Evolutionary conservation across 2,329 filamentous ascomycete genomes (phyloP).

Genomic region (Alternaria arborescens): DNA sequence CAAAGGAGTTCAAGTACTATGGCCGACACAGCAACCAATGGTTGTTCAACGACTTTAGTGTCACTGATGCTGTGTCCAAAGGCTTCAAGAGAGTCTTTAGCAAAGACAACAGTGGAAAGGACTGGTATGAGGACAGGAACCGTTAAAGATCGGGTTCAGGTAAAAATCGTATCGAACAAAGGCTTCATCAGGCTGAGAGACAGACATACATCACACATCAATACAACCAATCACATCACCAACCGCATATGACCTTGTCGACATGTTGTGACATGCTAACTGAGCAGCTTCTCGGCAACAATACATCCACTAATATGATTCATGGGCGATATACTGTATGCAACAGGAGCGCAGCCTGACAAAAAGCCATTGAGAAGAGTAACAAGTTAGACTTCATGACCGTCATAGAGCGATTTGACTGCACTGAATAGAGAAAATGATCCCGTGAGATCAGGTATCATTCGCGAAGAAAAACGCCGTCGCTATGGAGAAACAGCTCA

Average conservation of each 20-base stretch:
- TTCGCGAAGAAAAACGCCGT: slow-evolving; percentile 15
- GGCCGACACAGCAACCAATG: slow-evolving; percentile 50
- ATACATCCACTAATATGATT: neutral
- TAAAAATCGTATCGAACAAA: neutral
- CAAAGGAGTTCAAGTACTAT: slow-evolving; percentile 44
- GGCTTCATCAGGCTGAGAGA: neutral
- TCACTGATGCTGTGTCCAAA: slow-evolving; percentile 44
- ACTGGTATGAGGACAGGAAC: slow-evolving; percentile 26
- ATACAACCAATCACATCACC: neutral
- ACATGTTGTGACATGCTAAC: neutral
- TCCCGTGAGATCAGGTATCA: slow-evolving; percentile 17
- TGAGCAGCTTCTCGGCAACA: neutral
- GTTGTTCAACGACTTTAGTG: slow-evolving; percentile 51
- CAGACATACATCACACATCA: neutral
- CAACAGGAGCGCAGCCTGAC: neutral
- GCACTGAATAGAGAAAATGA: neutral
- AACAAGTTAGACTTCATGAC: neutral
- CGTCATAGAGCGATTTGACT: neutral
- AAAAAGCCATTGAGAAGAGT: neutral
- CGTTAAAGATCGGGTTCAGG: neutral
- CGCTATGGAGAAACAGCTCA: slow-evolving; percentile 12
- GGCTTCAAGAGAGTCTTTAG: slow-evolving; percentile 42
- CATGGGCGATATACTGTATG: neutral
- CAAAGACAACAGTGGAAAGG: slow-evolving; percentile 21
- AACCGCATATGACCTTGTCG: neutral